Percentiles rank a stretch among this genome's conserved stretches.
Evolutionary conservation across 371 early-diverging fungal species (phyloP).

Genomic region (Rhizopus delemar): DNA sequence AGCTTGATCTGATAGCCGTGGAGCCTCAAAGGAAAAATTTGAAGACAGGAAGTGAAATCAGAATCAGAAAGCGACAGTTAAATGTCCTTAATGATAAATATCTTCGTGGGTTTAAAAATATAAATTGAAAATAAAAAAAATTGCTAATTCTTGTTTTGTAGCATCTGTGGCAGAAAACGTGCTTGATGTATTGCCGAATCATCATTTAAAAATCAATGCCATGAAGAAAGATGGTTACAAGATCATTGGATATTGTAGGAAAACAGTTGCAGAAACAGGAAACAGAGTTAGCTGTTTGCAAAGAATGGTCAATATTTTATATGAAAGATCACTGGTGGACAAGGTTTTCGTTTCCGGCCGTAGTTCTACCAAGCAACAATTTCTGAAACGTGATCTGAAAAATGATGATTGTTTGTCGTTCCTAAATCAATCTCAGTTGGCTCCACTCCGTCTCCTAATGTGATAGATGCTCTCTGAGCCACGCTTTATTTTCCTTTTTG

Average conservation of each 20-base stretch:
- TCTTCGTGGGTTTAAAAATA: constrained; percentile 1
- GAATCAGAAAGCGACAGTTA: constrained; percentile 2
- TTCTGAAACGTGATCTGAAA: constrained; percentile 8
- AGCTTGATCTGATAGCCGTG: background rate
- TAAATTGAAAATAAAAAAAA: constrained; percentile 4
- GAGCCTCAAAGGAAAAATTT: background rate
- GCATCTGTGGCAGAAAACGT: constrained; percentile 4
- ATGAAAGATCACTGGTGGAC: constrained; percentile 16
- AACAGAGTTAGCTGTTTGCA: constrained; percentile 15
- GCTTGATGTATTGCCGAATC: constrained; percentile 14
- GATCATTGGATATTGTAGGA: constrained; percentile 18
- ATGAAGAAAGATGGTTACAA: constrained; percentile 7
- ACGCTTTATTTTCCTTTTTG: too few species aligned
- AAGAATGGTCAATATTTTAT: constrained; percentile 15
- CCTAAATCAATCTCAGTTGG: too few species aligned
- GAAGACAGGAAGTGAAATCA: constrained; percentile 6
- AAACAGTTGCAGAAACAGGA: constrained; percentile 6
- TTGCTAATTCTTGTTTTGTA: constrained; percentile 6
- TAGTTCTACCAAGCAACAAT: constrained; percentile 10
- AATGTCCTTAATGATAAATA: background rate
- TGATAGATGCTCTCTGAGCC: too few species aligned
- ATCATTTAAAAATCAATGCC: constrained; percentile 4
- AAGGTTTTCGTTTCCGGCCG: constrained; percentile 13
- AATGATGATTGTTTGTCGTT: too few species aligned
- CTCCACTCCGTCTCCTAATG: too few species aligned